phyloP scores from a whole-genome alignment of 2,329 filamentous ascomycete species.

The Scorias spongiosa region DNA sequence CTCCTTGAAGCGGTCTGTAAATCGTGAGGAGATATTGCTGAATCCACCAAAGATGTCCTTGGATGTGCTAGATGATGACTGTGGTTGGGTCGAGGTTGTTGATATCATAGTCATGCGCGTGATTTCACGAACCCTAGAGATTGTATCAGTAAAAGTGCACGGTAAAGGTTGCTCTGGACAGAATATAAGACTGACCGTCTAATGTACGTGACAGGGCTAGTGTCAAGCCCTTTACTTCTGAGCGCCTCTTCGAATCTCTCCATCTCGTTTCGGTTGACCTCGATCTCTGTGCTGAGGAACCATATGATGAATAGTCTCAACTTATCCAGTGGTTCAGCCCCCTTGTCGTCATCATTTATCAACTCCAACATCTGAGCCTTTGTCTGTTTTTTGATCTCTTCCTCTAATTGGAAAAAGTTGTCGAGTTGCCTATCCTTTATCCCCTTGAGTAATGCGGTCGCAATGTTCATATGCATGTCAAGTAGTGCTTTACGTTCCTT shows the following conservation, averaged over 20 bases:
- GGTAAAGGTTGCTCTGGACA: background rate
- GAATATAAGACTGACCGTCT: conserved; percentile 47
- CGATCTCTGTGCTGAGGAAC: conserved; percentile 85
- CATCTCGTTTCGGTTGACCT: conserved; percentile 69
- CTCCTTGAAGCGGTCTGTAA: conserved; percentile 89
- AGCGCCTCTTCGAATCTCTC: conserved; percentile 75
- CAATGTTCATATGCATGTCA: conserved; percentile 98
- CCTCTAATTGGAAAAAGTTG: conserved; percentile 90
- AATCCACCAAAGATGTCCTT: conserved; percentile 85
- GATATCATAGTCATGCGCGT: conserved; percentile 98
- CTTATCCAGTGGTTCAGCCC: conserved; percentile 74
- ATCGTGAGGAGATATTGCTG: conserved; percentile 74
- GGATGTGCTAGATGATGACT: conserved; percentile 42
- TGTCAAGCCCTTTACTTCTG: conserved; percentile 58
- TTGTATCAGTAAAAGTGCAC: background rate
- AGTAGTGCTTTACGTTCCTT: conserved; percentile 82
- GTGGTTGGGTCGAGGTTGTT: conserved; percentile 43
- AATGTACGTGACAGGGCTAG: conserved; percentile 67
- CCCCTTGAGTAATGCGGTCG: conserved; percentile 61
- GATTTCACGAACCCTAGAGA: conserved; percentile 63
- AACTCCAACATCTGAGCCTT: conserved; percentile 80
- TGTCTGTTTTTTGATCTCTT: conserved; percentile 79
- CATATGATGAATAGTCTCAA: conserved; percentile 91
- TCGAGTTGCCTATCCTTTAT: conserved; percentile 94
- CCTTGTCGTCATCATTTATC: conserved; percentile 67